Evolutionary conservation across 805 yeast species (phyloP), one percentile per base, ranked within the genome.

Genomic region (Candida sanyiensis): DNA sequence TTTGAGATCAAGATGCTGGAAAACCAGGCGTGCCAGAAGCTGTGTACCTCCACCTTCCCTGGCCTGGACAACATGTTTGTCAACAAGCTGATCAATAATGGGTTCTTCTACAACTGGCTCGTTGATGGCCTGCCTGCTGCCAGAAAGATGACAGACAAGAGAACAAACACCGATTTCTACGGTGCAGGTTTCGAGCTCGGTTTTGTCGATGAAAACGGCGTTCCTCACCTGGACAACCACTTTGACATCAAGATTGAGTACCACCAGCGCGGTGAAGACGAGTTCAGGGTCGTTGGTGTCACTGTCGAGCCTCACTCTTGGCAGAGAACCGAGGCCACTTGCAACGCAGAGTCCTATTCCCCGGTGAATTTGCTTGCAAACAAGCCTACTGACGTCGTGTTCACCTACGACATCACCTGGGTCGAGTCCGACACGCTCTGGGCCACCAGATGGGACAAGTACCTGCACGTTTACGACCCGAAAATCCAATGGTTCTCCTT

Each of bases 381-480:
- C 16, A 57, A 56, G 11, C 77, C 72, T 25, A 72, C 80, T 6
- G 57, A 59, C 2, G 95, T 90, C n/a, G 57, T 69, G 15, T 93
- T 77, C 65, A 75, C 95, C n/a, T 93, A 93, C 62, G 80, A 93
- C 3, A 93, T 90, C 15, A 64, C 58, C 25, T 93, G 90, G 70
- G 59, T 64, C 16, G 73, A 73, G 39, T 81, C 90, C 7, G 69
- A 67, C 6, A 84, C 93, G 3, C 76, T 79, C 4, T 93, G 97
- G 97, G 97, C 97, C 24, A 90, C 97, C 3, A 80, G 98, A 66
- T 93, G 98, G 98, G 98, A 93, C 62, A 86, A 87, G 62, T 93
- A 93, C 59, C 69, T 93, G 54, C 94, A 86, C 52, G 93, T 84
- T 18, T 83, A 80, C 58, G 95, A 86, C 57, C 94, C 97, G 41